Conservation (phyloP, 768 basidiomycete genomes). For the Tulasnella sp. region DNA sequence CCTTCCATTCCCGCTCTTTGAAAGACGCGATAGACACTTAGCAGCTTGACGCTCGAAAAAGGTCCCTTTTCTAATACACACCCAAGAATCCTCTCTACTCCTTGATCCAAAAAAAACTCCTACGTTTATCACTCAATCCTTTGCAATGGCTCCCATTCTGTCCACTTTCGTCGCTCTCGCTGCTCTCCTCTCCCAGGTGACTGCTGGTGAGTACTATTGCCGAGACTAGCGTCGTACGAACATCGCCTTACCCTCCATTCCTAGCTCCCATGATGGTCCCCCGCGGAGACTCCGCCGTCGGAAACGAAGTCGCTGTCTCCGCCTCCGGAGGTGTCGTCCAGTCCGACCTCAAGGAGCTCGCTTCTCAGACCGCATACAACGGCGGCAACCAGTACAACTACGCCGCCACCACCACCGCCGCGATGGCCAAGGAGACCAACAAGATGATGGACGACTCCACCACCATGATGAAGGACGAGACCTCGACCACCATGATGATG, state of each 20-base stretch:
- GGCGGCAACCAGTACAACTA: not conserved
- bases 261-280: not conserved
- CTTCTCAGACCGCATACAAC: slow-evolving; percentile 26
- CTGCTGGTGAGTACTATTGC: slow-evolving; percentile 41
- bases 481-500: not conserved
- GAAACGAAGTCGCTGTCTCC: slow-evolving; percentile 36
- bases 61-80: slow-evolving; percentile 27
- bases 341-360: slow-evolving; percentile 35
- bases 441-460: not conserved
- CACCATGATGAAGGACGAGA: not conserved
- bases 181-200: slow-evolving; percentile 46
- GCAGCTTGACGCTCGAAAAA: slow-evolving; percentile 18
- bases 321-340: slow-evolving; percentile 41
- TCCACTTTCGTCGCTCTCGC: slow-evolving; percentile 48
- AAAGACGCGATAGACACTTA: slow-evolving; percentile 15
- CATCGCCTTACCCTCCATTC: not conserved
- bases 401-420: not conserved
- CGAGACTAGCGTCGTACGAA: not conserved
- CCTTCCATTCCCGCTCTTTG: slow-evolving; percentile 30
- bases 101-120: slow-evolving; percentile 28
- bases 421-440: not conserved
- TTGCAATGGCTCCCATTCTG: slow-evolving; percentile 51
- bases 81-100: slow-evolving; percentile 44
- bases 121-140: slow-evolving; percentile 29
- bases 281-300: slow-evolving; percentile 21